Conservation (phyloP, 805 yeast species). For the Cyberlindnera nakhonratchasimensis region DNA sequence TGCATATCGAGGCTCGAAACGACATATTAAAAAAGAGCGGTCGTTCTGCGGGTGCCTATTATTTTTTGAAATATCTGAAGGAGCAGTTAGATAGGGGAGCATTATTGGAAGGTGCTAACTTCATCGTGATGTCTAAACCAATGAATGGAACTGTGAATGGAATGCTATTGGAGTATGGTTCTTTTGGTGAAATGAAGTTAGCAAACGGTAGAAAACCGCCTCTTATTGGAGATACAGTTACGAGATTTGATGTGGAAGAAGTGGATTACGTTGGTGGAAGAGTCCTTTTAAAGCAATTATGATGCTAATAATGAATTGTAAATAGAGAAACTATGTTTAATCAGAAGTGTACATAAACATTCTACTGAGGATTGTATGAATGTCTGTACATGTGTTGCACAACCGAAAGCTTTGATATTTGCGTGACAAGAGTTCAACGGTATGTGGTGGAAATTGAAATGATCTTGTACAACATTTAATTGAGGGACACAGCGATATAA, state of each 20-base stretch:
- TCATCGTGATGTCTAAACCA: slow-evolving; percentile 42
- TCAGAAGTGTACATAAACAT: not conserved
- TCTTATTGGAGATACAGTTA: slow-evolving; percentile 42
- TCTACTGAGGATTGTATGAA: too few relatives aligned
- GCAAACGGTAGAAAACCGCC: slow-evolving; percentile 30
- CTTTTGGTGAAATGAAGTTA: slow-evolving; percentile 31
- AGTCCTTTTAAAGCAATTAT: slow-evolving; percentile 29
- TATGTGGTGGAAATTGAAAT: too few relatives aligned
- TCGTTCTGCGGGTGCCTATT: slow-evolving; percentile 33
- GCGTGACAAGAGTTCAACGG: too few relatives aligned
- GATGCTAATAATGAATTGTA: not conserved
- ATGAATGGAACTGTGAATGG: slow-evolving; percentile 35
- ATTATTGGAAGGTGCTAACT: slow-evolving; percentile 15
- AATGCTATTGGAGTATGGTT: slow-evolving; percentile 28
- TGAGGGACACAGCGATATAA: too few relatives aligned
- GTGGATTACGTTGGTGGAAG: slow-evolving; percentile 43
- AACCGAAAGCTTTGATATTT: too few relatives aligned
- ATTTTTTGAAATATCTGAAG: slow-evolving; percentile 33
- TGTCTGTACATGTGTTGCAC: too few relatives aligned
- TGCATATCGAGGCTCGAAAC: slow-evolving; percentile 45
- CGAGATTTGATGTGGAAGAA: slow-evolving; percentile 37
- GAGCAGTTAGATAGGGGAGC: slow-evolving; percentile 12
- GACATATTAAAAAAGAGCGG: slow-evolving; percentile 34
- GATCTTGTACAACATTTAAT: too few relatives aligned
- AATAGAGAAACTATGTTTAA: not conserved